phyloP scores from a whole-genome alignment of 2,329 filamentous ascomycete genomes.

The Podosphaera fusca region DNA sequence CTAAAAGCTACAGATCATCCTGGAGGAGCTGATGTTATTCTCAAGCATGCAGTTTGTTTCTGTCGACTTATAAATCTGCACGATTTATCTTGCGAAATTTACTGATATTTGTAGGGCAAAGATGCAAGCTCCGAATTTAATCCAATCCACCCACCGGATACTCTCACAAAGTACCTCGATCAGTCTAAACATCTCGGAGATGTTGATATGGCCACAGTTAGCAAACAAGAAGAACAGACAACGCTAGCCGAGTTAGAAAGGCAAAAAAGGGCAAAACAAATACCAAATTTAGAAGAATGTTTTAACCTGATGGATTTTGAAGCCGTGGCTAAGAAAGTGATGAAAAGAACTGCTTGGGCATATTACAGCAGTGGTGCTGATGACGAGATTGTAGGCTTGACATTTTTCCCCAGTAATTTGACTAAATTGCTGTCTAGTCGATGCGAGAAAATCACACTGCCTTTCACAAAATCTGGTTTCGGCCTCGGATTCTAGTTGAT shows the following conservation, averaged over 20 bases:
- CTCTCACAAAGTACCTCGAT: slow-evolving; percentile 64
- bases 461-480: slow-evolving; percentile 95
- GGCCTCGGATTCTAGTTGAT: slow-evolving; percentile 69
- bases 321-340: slow-evolving; percentile 65
- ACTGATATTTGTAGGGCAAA: slow-evolving; percentile 31
- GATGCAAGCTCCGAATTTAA: slow-evolving; percentile 85
- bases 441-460: slow-evolving; percentile 87
- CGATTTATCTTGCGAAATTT: not conserved
- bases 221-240: slow-evolving; percentile 16
- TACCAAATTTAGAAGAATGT: slow-evolving; percentile 67
- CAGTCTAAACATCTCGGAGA: slow-evolving; percentile 69
- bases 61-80: not conserved
- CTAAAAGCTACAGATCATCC: slow-evolving; percentile 45
- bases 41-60: slow-evolving; percentile 57
- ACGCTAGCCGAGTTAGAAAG: slow-evolving; percentile 55
- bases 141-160: slow-evolving; percentile 74
- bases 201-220: slow-evolving; percentile 68
- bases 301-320: slow-evolving; percentile 95
- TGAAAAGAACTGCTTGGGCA: slow-evolving; percentile 94
- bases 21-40: slow-evolving; percentile 74
- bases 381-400: slow-evolving; percentile 49
- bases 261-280: slow-evolving; percentile 47
- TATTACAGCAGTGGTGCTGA: slow-evolving; percentile 92
- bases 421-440: slow-evolving; percentile 30
- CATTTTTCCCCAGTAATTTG: not conserved